Percentiles rank a stretch among this genome's conserved stretches.
phyloP scores from a whole-genome alignment of 2,329 filamentous ascomycete genomes.

The Claviceps capensis region DNA sequence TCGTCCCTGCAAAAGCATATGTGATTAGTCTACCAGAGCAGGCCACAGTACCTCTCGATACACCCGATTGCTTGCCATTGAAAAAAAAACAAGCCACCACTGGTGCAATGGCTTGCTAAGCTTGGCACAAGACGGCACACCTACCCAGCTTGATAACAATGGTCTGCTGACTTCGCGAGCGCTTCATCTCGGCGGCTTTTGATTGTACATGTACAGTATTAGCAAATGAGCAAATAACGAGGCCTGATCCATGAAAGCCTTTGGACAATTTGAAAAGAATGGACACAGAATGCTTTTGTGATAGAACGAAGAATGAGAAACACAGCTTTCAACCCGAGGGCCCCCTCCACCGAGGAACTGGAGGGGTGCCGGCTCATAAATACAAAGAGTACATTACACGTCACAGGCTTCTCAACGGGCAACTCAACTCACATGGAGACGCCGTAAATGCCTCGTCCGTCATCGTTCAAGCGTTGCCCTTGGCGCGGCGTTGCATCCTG shows the following conservation, averaged over 20 bases:
- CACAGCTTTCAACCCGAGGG: not conserved
- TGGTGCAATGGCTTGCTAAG: not conserved
- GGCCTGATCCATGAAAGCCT: slow-evolving; percentile 4
- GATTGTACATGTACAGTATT: slow-evolving; percentile 9
- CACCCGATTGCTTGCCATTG: not conserved
- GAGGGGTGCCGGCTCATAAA: not conserved
- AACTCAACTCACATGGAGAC: slow-evolving; percentile 5
- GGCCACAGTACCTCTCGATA: not conserved
- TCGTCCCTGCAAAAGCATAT: slow-evolving; percentile 54
- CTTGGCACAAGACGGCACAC: slow-evolving; percentile 10
- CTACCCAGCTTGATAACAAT: slow-evolving; percentile 82
- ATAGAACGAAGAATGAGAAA: slow-evolving; percentile 2
- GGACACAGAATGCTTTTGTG: slow-evolving; percentile 2
- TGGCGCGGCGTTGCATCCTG: slow-evolving; percentile 4
- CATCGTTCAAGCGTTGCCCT: slow-evolving; percentile 6
- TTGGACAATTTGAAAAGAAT: not conserved
- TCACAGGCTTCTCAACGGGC: slow-evolving; percentile 2
- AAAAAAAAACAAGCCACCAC: not conserved
- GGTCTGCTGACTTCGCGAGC: slow-evolving; percentile 28
- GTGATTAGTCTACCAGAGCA: not conserved
- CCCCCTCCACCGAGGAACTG: not conserved
- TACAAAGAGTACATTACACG: not conserved
- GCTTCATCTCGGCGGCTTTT: slow-evolving; percentile 46
- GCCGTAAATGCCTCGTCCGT: slow-evolving; percentile 9
- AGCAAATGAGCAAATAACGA: slow-evolving; percentile 1